Percentiles rank a stretch among this genome's conserved stretches.
phyloP scores from a whole-genome alignment of 2,329 filamentous ascomycete species.

The Pseudovirgaria hyperparasitica region DNA sequence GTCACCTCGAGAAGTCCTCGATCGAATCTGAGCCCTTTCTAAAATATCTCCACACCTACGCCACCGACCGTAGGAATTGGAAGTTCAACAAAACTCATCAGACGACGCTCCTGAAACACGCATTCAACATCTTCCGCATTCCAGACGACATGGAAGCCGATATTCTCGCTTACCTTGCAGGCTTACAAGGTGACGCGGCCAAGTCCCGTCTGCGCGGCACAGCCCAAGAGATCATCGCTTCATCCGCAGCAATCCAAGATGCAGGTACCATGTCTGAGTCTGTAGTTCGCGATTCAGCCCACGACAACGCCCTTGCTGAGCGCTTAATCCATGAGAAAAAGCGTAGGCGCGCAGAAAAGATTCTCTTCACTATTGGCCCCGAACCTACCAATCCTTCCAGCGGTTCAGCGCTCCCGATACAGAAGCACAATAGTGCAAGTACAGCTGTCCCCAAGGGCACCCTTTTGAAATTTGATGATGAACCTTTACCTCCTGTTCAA shows the following conservation, averaged over 20 bases:
- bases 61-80: conserved; percentile 59
- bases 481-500: not conserved
- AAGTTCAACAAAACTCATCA: conserved; percentile 96
- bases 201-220: conserved; percentile 51
- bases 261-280: conserved; percentile 19
- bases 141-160: conserved; percentile 55
- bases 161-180: conserved; percentile 66
- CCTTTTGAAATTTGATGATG: too few species aligned
- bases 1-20: conserved; percentile 11
- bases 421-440: not conserved
- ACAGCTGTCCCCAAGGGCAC: not conserved
- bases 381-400: conserved; percentile 10
- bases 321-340: conserved; percentile 19
- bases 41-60: conserved; percentile 65
- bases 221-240: conserved; percentile 48
- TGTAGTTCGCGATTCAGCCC: conserved; percentile 20
- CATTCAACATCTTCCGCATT: conserved; percentile 59
- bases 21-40: conserved; percentile 52
- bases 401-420: conserved; percentile 1
- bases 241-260: conserved; percentile 30
- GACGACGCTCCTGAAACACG: conserved; percentile 69
- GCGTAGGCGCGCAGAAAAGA: conserved; percentile 16
- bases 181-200: conserved; percentile 63
- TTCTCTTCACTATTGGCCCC: conserved; percentile 16
- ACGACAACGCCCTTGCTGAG: conserved; percentile 22